A percentile compares a stretch with the other conserved stretches of the same genome.
Evolutionary conservation across 208 protist species (phyloP).

Genomic region (Trypanosoma grayi): DNA sequence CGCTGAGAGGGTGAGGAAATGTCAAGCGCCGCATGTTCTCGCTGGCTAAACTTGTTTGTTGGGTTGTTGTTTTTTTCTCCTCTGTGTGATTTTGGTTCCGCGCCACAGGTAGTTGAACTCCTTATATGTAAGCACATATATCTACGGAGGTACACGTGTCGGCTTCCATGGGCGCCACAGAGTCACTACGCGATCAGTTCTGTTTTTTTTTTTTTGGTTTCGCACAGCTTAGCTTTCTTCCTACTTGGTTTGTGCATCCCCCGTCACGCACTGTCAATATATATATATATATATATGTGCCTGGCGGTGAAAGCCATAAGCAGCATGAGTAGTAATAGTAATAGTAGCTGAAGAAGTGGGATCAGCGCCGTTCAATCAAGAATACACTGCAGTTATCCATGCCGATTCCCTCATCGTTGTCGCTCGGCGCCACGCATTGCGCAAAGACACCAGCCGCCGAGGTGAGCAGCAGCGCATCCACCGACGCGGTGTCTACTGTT

Average conservation of each 20-base stretch:
- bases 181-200: too few species aligned
- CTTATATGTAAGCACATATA: constrained; percentile 17
- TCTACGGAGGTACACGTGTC: neutral
- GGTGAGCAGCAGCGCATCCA: constrained; percentile 56
- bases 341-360: too few species aligned
- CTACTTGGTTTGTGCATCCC: too few species aligned
- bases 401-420: constrained; percentile 76
- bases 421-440: constrained; percentile 64
- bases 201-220: too few species aligned
- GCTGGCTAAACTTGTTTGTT: too few species aligned
- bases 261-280: too few species aligned
- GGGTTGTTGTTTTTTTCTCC: neutral
- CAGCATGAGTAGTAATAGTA: too few species aligned
- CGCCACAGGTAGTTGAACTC: neutral
- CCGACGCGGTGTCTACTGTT: constrained; percentile 1
- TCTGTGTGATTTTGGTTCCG: neutral
- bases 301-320: neutral
- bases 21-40: too few species aligned
- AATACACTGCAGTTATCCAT: constrained; percentile 81
- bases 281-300: constrained; percentile 10
- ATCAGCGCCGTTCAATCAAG: constrained; percentile 48
- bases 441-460: constrained; percentile 67
- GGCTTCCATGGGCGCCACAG: too few species aligned
- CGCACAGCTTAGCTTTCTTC: too few species aligned
- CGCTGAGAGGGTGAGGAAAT: too few species aligned